Base-by-base conservation (phyloP, 805 yeast species). In the Wickerhamomyces canadensis region DNA sequence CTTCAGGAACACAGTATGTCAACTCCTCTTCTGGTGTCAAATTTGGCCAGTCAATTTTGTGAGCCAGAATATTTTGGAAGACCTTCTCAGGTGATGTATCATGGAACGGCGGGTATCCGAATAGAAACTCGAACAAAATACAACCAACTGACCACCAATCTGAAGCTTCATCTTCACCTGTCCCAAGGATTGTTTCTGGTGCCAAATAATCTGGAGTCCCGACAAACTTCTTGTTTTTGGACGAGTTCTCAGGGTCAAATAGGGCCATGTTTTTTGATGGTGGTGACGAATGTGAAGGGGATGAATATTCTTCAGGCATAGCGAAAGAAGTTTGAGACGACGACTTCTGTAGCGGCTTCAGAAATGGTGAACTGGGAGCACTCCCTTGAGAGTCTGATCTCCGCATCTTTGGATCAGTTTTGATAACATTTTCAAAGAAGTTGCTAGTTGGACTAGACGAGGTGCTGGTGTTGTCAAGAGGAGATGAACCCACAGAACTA, bases 131-230 rank as follows among this genome's bases (percentile, higher is more conserved):
- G 65, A 91, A 93, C 39, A 91, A 61, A 11, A 93, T 87, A 59
- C 98, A 91, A 0, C 99, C 99, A 24, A 91, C 75, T 2, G 98
- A 86, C 99, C 99, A 93, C 98, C 98, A 89, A 63, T 89, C 97
- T n/a, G 91, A 44, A 19, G 80, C 74, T 45, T 78, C 88, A 43
- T 80, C 84, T 56, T 91, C 96, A 0, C 84, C 82, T 2, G 72
- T 68, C 27, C 97, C 98, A 29, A 73, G 67, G 43, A 93, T 87
- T 0, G 96, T 89, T 56, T 93, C 99, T 0, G 99, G 99, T 0
- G 99, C 95, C 27, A 94, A 71, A 59, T 93, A 93, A 57, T 93
- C 98, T 0, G 99, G 99, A 0, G 99, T 93, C 0, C 99, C 99
- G 23, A 88, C 95, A 51, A 91, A 89, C 43, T 72, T 74, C 49